Evolutionary conservation across 345 rosid species (phyloP).

Genomic region (Passiflora organensis): DNA sequence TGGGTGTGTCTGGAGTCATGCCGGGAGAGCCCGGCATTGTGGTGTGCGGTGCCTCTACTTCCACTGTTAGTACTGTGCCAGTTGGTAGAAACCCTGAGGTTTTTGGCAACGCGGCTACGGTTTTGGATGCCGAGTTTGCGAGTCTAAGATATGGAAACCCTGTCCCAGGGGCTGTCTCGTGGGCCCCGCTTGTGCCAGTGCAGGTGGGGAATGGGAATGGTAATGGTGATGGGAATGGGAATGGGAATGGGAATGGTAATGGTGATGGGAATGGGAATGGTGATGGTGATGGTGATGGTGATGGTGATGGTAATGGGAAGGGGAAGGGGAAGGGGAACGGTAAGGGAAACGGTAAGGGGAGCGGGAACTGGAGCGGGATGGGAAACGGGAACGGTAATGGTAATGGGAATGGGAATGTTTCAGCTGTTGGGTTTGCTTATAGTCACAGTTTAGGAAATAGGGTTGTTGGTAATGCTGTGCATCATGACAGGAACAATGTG

Average conservation of each 20-base stretch:
- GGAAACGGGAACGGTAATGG: too few species aligned
- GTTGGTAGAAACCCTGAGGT: constrained; percentile 30
- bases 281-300: too few species aligned
- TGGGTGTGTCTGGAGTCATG: constrained; percentile 29
- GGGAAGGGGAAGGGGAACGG: too few species aligned
- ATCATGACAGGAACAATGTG: constrained; percentile 33
- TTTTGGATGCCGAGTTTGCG: constrained; percentile 38
- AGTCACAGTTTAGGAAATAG: constrained; percentile 33
- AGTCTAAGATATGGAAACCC: constrained; percentile 42
- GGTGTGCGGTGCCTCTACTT: constrained; percentile 8
- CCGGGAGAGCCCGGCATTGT: constrained; percentile 50
- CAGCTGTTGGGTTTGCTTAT: constrained; percentile 32
- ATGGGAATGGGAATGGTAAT: too few species aligned
- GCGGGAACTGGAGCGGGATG: too few species aligned
- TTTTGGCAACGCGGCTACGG: constrained; percentile 31
- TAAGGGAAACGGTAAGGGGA: too few species aligned
- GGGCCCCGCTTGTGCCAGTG: constrained; percentile 39
- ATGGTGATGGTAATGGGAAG: too few species aligned
- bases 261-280: too few species aligned
- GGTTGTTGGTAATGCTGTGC: constrained; percentile 45
- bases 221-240: too few species aligned
- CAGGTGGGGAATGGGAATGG: too few species aligned
- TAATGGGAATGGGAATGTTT: constrained; percentile 30
- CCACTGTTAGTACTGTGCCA: not conserved
- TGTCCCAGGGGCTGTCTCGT: constrained; percentile 19